A percentile compares a stretch with the other conserved stretches of the same genome.
These are phyloP conservation scores for Zopfochytrium polystomum DNA, from an alignment of 371 early-diverging fungal genomes.

Conservation along the genomic window DNA sequence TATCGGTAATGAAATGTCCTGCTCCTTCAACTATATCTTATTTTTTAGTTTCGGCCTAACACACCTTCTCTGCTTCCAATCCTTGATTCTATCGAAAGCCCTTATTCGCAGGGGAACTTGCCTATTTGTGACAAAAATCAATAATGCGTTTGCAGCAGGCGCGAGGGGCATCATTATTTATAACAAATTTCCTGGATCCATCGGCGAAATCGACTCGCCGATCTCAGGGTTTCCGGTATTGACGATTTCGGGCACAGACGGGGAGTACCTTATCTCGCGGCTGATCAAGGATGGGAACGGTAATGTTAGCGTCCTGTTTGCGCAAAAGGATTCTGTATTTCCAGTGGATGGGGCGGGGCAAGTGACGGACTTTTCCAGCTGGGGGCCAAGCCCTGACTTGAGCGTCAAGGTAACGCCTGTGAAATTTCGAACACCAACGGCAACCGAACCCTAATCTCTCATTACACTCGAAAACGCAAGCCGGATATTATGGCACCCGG, in stretches of 20 bases:
- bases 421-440: too few relatives aligned
- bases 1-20: background rate
- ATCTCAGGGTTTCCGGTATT: background rate
- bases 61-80: too few relatives aligned
- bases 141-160: constrained; percentile 16
- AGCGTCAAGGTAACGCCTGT: too few relatives aligned
- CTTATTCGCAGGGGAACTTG: constrained; percentile 15
- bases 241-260: constrained; percentile 12
- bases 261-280: constrained; percentile 3
- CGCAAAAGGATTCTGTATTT: background rate
- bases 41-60: too few relatives aligned
- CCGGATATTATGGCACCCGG: constrained; percentile 35
- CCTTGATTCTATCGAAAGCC: too few relatives aligned
- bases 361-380: constrained; percentile 35
- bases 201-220: background rate
- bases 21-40: background rate
- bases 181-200: constrained; percentile 16
- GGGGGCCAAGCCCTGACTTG: constrained; percentile 10
- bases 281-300: constrained; percentile 10
- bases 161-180: constrained; percentile 32
- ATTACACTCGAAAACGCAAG: too few relatives aligned
- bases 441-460: too few relatives aligned
- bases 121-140: constrained; percentile 8
- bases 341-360: constrained; percentile 1
- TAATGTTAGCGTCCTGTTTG: constrained; percentile 7